These are phyloP conservation scores for Salix brachista DNA, from an alignment of 345 rosid genomes.

Conservation along the genomic window DNA sequence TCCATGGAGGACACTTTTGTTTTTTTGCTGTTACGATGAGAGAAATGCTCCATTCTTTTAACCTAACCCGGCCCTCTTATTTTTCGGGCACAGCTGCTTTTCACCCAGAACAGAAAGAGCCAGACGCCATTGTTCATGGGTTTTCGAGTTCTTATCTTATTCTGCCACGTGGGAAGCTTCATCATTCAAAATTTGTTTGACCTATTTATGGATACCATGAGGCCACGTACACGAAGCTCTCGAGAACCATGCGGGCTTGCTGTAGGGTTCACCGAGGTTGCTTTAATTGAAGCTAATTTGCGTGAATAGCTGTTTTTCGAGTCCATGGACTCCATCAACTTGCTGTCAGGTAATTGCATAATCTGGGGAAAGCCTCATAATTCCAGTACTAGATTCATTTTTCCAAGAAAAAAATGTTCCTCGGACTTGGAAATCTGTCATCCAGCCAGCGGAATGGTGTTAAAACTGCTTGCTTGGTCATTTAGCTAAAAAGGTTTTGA, in stretches of 20 bases:
- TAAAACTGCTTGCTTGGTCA: no score
- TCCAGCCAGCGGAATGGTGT: no score
- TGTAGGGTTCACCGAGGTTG: no score
- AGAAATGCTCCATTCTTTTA: background rate
- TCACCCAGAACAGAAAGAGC: background rate
- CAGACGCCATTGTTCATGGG: background rate
- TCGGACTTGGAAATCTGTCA: no score
- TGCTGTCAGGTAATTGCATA: no score
- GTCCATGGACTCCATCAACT: no score
- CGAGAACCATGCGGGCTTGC: background rate
- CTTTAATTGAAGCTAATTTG: no score
- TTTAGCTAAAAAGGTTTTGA: no score
- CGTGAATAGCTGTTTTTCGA: no score
- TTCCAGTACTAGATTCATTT: no score
- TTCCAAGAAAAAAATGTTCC: no score
- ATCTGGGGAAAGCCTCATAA: no score
- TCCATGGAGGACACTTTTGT: background rate
- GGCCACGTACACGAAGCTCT: background rate
- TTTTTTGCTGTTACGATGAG: background rate
- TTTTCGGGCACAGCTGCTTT: background rate
- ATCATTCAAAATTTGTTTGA: background rate
- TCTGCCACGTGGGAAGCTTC: background rate
- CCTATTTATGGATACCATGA: background rate
- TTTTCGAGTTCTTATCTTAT: background rate
- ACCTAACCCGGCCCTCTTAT: background rate